Evolutionary conservation across 2,329 filamentous ascomycete species (phyloP).

Genomic region (Pestalotiopsis sp.): DNA sequence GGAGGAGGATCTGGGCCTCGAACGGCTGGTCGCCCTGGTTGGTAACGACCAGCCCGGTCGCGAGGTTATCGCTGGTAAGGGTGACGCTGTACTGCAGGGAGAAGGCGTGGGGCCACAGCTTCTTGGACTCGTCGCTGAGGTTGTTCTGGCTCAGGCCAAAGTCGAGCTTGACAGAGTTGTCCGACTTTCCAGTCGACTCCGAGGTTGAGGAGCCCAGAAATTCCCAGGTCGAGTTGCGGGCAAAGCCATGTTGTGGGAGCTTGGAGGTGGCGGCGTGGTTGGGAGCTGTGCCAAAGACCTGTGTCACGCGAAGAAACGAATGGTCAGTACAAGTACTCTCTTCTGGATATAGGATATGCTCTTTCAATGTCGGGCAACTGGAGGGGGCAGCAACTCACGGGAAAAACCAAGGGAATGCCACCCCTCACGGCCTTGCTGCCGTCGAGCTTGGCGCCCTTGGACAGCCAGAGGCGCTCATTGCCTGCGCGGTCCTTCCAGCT

Average conservation of each 20-base stretch:
- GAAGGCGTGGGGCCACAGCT: slow-evolving; percentile 85
- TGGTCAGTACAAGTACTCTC: slow-evolving; percentile 6
- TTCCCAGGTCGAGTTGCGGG: slow-evolving; percentile 88
- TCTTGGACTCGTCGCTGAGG: slow-evolving; percentile 68
- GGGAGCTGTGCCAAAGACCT: slow-evolving; percentile 86
- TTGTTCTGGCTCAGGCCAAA: slow-evolving; percentile 83
- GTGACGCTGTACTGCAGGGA: slow-evolving; percentile 93
- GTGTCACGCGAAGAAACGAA: not conserved
- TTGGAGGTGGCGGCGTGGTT: slow-evolving; percentile 75
- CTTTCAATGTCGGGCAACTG: not conserved
- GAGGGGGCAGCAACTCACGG: slow-evolving; percentile 57
- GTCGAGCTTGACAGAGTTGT: slow-evolving; percentile 86
- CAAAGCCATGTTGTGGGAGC: slow-evolving; percentile 94
- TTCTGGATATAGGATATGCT: not conserved
- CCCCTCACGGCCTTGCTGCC: slow-evolving; percentile 89
- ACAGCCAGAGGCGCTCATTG: slow-evolving; percentile 84
- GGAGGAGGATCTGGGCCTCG: slow-evolving; percentile 89
- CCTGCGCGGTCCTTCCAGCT: slow-evolving; percentile 87
- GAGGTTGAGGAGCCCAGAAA: slow-evolving; percentile 87
- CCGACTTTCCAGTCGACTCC: slow-evolving; percentile 56
- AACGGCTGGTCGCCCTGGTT: slow-evolving; percentile 84
- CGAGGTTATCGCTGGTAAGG: slow-evolving; percentile 72
- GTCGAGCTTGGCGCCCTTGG: slow-evolving; percentile 78
- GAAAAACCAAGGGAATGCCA: slow-evolving; percentile 91
- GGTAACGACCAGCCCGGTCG: slow-evolving; percentile 82